Percentiles rank a stretch among this genome's conserved stretches.
phyloP scores from a whole-genome alignment of 352 stramenopile species.

The Globisporangium parvum region DNA sequence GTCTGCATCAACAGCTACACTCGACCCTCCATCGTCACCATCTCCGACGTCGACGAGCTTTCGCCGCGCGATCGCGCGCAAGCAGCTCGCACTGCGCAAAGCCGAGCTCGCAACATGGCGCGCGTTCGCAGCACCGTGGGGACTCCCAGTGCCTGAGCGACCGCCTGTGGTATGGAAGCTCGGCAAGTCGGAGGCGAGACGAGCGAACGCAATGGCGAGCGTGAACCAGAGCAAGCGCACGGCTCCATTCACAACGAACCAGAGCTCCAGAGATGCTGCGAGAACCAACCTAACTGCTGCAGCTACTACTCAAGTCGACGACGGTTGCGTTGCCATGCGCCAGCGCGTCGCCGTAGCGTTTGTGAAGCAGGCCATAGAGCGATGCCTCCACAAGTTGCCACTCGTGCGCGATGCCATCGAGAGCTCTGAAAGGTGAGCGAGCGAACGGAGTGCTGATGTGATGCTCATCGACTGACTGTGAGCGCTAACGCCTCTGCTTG shows the following conservation, averaged over 20 bases:
- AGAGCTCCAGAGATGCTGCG: too few relatives aligned
- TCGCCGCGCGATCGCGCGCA: conserved; percentile 8
- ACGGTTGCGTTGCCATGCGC: too few relatives aligned
- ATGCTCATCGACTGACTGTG: too few relatives aligned
- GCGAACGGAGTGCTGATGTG: background rate
- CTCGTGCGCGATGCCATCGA: background rate
- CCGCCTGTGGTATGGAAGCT: background rate
- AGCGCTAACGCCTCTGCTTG: too few relatives aligned
- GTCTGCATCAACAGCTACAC: too few relatives aligned
- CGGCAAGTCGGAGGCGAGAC: background rate
- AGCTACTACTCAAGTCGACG: too few relatives aligned
- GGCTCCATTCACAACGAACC: too few relatives aligned
- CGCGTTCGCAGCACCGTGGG: conserved; percentile 2
- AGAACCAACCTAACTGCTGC: too few relatives aligned
- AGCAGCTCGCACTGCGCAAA: conserved; percentile 6
- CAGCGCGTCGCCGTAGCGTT: background rate
- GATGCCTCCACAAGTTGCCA: background rate
- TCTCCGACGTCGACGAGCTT: conserved; percentile 6
- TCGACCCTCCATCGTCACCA: too few relatives aligned
- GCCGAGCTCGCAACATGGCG: conserved; percentile 8
- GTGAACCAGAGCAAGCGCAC: too few relatives aligned
- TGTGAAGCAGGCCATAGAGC: background rate
- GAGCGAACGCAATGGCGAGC: background rate
- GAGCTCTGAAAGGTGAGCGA: background rate
- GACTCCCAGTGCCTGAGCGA: background rate